Conservation (phyloP, 139 green algal genomes). For the Chlorella sp. region DNA sequence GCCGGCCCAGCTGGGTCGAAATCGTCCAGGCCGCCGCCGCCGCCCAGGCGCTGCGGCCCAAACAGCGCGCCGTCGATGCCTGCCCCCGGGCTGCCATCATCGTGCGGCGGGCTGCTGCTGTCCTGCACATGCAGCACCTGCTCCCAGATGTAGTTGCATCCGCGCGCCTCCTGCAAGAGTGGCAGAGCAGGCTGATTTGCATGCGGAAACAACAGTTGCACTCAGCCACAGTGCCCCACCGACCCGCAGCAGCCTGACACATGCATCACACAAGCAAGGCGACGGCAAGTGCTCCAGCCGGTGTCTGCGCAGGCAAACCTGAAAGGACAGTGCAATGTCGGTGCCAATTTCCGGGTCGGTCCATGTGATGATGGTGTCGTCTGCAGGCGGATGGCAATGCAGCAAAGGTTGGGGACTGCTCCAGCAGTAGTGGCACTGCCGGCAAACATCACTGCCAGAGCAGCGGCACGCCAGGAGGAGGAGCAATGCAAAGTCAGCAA, state of each 20-base stretch:
- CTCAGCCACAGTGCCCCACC: too few species aligned
- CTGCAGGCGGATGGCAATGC: slow-evolving; percentile 47
- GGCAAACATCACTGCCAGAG: not conserved
- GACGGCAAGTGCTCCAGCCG: too few species aligned
- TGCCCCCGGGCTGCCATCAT: not conserved
- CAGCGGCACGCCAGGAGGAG: not conserved
- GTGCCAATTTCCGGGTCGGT: slow-evolving; percentile 85
- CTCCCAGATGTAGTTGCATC: slow-evolving; percentile 91
- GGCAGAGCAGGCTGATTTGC: too few species aligned
- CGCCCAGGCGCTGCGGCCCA: slow-evolving; percentile 1
- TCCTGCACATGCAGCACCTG: slow-evolving; percentile 75
- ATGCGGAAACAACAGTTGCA: not conserved
- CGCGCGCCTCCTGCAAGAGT: slow-evolving; percentile 60
- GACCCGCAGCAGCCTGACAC: not conserved
- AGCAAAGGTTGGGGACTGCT: not conserved
- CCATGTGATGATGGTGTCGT: slow-evolving; percentile 98
- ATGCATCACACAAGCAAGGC: too few species aligned
- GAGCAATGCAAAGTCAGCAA: not conserved
- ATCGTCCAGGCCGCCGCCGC: not conserved
- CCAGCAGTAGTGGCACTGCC: not conserved
- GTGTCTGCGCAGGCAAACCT: slow-evolving; percentile 36
- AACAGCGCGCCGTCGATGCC: not conserved
- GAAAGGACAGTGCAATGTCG: slow-evolving; percentile 97
- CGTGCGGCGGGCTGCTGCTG: slow-evolving; percentile 18
- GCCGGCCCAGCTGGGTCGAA: not conserved